Evolutionary conservation across 108 stramenopile species (phyloP), one percentile per base, ranked within the genome.

Genomic region (Cyclotella kingstonii): DNA sequence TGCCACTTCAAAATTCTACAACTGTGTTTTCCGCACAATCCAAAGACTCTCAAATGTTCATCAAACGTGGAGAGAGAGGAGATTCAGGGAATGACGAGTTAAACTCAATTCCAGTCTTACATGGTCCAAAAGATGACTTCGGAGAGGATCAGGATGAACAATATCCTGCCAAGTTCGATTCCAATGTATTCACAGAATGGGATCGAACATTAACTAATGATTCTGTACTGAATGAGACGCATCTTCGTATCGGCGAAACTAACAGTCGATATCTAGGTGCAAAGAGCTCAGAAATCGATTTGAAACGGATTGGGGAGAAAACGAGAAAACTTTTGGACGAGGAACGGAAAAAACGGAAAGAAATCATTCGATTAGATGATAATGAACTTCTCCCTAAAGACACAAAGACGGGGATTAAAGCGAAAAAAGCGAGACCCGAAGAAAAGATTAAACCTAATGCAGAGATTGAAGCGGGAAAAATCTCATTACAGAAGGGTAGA

Each of bases 341-440:
- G 59, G 83, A 89, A 63, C 63, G 70, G 11, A 70, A 55, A 19
- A 89, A 86, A 26, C 77, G 84, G 15, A 77, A 77, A 40, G 85
- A 83, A 78, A 84, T 89, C 54, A 70, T 78, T 2, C 79, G 79
- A 18, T 33, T 79, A 29, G 60, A 70, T 27, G 76, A 59, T n/a
- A 27, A 66, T 56, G 69, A 57, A 6, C 14, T 46, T 9, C n/a
- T 25, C 22, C 46, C 51, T 4, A 3, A 21, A 34, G 18, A 48
- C 44, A 12, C 19, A 50, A 11, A 11, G 27, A 28, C 61, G 4
- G 15, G 10, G 48, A 36, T 12, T 44, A 50, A 56, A 71, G 50
- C 46, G 48, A 39, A 71, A 38, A 44, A 23, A 42, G 21, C 46
- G 43, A 26, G 40, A 23, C 14, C 42, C 42, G n/a, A n/a, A n/a